A percentile compares a stretch with the other conserved stretches of the same genome.
Evolutionary conservation across 345 rosid species (phyloP).

Genomic region (Populus simonii): DNA sequence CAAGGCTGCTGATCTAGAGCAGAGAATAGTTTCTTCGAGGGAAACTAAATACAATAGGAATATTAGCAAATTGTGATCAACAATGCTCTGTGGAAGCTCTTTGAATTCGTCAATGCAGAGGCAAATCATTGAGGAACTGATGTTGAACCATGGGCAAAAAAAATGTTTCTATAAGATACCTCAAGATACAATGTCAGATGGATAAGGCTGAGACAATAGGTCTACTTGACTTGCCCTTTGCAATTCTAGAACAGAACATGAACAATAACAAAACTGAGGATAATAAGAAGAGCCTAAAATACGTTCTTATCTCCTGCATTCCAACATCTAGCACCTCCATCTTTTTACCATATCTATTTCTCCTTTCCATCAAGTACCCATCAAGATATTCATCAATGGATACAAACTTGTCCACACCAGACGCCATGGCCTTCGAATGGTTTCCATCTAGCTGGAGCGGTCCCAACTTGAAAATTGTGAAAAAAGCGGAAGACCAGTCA

Average conservation of each 20-base stretch:
- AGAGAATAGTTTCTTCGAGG: neutral
- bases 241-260: conserved; percentile 94
- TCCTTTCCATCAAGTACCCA: conserved; percentile 83
- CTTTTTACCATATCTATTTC: conserved; percentile 78
- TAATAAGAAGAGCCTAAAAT: conserved; percentile 89
- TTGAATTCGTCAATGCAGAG: too few species aligned
- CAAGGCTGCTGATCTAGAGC: neutral
- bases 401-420: conserved; percentile 53
- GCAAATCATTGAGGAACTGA: neutral
- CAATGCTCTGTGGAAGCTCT: too few species aligned
- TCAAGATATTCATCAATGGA: conserved; percentile 92
- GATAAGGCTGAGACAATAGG: conserved; percentile 39
- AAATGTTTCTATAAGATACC: neutral
- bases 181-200: neutral
- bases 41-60: neutral
- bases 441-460: conserved; percentile 40
- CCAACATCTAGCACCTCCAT: conserved; percentile 87
- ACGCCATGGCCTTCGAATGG: conserved; percentile 32
- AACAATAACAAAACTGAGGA: conserved; percentile 77
- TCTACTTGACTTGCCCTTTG: conserved; percentile 70
- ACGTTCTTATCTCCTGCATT: conserved; percentile 93
- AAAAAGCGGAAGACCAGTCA: conserved; percentile 86
- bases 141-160: neutral
- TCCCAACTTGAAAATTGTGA: conserved; percentile 63
- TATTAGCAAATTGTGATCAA: too few species aligned